A percentile compares a stretch with the other conserved stretches of the same genome.
Evolutionary conservation across 73 alveolate genomes (phyloP).

Genomic region (Paraurostyla sp.): DNA sequence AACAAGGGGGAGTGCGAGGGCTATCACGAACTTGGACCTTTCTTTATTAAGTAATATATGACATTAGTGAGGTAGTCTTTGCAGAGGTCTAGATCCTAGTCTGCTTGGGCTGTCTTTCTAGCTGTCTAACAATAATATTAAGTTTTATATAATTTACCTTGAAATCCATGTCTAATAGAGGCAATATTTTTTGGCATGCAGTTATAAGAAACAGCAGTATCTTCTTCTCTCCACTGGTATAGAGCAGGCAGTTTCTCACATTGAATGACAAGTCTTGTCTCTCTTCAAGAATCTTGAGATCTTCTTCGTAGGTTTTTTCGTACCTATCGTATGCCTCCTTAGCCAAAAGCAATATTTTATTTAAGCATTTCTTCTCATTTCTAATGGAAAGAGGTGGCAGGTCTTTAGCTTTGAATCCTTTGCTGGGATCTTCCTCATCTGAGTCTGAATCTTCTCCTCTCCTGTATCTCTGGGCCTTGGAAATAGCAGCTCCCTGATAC

Average conservation of each 20-base stretch:
- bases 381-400: constrained; percentile 79
- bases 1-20: not conserved
- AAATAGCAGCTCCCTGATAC: constrained; percentile 63
- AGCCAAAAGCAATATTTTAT: constrained; percentile 61
- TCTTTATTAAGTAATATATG: constrained; percentile 57
- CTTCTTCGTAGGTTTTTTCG: constrained; percentile 78
- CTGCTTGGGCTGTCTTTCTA: constrained; percentile 42
- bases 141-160: not conserved
- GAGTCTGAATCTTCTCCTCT: constrained; percentile 68
- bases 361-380: constrained; percentile 75
- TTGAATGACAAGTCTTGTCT: constrained; percentile 67
- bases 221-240: constrained; percentile 80
- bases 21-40: constrained; percentile 12
- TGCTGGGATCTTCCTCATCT: constrained; percentile 69
- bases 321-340: constrained; percentile 66
- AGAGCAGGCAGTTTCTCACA: constrained; percentile 74
- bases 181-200: constrained; percentile 11
- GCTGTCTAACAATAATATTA: not conserved
- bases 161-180: constrained; percentile 29
- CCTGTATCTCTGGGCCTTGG: not conserved
- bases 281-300: constrained; percentile 60
- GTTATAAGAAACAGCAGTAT: not conserved
- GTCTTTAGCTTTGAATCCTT: constrained; percentile 73
- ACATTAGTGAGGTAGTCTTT: constrained; percentile 56
- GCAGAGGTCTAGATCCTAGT: constrained; percentile 29